These are phyloP conservation scores for Aureobasidium sp. DNA, from an alignment of 2,329 filamentous ascomycete genomes.

Conservation along the genomic window DNA sequence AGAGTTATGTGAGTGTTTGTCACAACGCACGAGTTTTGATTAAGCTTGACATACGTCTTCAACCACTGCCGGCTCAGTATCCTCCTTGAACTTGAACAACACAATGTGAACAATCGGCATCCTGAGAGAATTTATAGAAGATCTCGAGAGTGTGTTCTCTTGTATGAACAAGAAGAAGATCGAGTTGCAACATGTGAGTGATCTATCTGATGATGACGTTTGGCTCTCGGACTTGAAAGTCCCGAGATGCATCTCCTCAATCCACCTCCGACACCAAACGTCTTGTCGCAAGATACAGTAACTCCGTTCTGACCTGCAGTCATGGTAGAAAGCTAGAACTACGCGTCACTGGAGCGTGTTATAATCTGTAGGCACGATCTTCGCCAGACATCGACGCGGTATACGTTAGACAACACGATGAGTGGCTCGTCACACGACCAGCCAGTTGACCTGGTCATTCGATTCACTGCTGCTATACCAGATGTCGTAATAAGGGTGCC, in stretches of 20 bases:
- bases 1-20: not conserved
- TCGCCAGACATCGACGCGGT: not conserved
- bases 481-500: conserved; percentile 75
- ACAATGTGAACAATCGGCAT: conserved; percentile 66
- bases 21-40: not conserved
- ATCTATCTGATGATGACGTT: not conserved
- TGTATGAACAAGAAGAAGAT: not conserved
- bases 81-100: conserved; percentile 58
- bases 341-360: not conserved
- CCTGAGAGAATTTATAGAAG: conserved; percentile 13
- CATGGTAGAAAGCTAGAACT: not conserved
- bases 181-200: not conserved
- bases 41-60: conserved; percentile 44
- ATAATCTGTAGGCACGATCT: not conserved
- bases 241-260: not conserved
- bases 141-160: too few relatives aligned
- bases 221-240: not conserved
- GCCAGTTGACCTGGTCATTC: conserved; percentile 71
- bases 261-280: not conserved
- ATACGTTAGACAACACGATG: not conserved
- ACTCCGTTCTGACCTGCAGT: not conserved
- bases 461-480: conserved; percentile 78
- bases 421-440: conserved; percentile 1
- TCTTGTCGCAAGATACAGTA: not conserved
- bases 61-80: conserved; percentile 42